Conservation (phyloP, 1,139 yeast genomes). For the Pichia cactophila region DNA sequence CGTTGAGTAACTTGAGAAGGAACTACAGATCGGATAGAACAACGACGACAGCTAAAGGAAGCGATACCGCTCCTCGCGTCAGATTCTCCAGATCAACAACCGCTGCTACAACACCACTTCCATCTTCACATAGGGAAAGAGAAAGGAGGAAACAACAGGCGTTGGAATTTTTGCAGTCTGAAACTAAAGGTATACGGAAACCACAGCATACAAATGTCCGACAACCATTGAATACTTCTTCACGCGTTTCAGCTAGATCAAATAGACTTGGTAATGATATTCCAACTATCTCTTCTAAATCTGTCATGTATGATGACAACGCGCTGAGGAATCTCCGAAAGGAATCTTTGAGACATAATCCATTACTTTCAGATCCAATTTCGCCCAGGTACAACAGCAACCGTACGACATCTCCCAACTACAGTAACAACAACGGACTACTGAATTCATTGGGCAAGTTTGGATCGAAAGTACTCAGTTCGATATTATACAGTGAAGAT, state of each 20-base stretch:
- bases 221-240: background rate
- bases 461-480: constrained; percentile 22
- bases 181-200: constrained; percentile 2
- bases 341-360: constrained; percentile 10
- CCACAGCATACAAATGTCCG: background rate
- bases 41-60: background rate
- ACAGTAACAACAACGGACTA: constrained; percentile 14
- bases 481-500: constrained; percentile 24
- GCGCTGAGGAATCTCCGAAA: constrained; percentile 15
- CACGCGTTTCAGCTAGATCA: background rate
- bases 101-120: background rate
- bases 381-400: constrained; percentile 3
- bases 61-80: constrained; percentile 1
- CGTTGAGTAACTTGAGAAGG: background rate
- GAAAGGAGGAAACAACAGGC: constrained; percentile 15
- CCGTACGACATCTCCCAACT: background rate
- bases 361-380: background rate
- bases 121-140: constrained; percentile 13
- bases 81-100: background rate
- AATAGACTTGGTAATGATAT: background rate
- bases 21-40: background rate
- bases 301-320: constrained; percentile 15
- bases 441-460: constrained; percentile 23
- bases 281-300: constrained; percentile 4
- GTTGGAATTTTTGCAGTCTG: constrained; percentile 11